phyloP scores from a whole-genome alignment of 495 filamentous ascomycete genomes.

The Lichenothelia convexa region DNA sequence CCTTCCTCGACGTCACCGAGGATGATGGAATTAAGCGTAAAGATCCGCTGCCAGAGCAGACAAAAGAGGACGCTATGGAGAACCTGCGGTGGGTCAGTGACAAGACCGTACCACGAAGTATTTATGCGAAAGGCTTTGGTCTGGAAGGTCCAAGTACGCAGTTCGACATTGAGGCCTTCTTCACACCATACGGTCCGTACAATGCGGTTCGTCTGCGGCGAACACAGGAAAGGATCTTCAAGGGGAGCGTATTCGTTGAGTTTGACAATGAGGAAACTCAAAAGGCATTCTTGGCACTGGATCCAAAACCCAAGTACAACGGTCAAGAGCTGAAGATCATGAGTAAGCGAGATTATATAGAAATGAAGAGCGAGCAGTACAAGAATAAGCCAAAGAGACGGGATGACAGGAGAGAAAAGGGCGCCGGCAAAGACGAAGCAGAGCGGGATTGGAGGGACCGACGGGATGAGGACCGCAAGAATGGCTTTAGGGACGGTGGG shows the following conservation, averaged over 20 bases:
- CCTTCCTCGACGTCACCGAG: slow-evolving; percentile 46
- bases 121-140: slow-evolving; percentile 82
- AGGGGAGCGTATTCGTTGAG: slow-evolving; percentile 89
- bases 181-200: slow-evolving; percentile 58
- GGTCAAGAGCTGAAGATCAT: slow-evolving; percentile 53
- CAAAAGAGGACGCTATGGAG: slow-evolving; percentile 23
- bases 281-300: slow-evolving; percentile 55
- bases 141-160: slow-evolving; percentile 61
- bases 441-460: slow-evolving; percentile 45
- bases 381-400: slow-evolving; percentile 16
- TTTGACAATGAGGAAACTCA: slow-evolving; percentile 58
- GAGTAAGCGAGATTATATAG: slow-evolving; percentile 73
- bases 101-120: slow-evolving; percentile 36
- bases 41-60: slow-evolving; percentile 33
- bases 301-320: slow-evolving; percentile 69
- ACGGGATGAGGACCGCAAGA: slow-evolving; percentile 44
- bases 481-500: slow-evolving; percentile 28
- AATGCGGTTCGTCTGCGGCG: slow-evolving; percentile 81
- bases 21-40: slow-evolving; percentile 59
- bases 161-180: slow-evolving; percentile 84
- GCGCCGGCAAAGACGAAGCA: slow-evolving; percentile 11
- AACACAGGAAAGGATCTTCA: slow-evolving; percentile 47
- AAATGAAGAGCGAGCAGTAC: slow-evolving; percentile 60
- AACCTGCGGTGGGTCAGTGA: slow-evolving; percentile 39
- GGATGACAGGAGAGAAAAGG: slow-evolving; percentile 16